Base-by-base conservation (phyloP, 768 basidiomycete genomes). In the Tylopilus sp. region DNA sequence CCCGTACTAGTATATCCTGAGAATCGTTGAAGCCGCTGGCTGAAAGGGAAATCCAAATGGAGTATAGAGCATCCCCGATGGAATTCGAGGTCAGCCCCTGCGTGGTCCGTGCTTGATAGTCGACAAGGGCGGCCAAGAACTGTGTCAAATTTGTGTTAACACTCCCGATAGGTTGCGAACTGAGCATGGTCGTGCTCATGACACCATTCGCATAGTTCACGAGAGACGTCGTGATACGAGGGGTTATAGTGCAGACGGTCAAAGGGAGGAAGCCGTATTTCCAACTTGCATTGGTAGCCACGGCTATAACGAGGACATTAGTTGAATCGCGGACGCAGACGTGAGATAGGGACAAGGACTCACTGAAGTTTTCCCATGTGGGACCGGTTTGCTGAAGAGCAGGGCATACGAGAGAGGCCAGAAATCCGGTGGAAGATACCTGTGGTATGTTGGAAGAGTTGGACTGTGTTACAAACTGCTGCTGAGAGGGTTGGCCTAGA, bases 1-100 rank as follows among this genome's bases (percentile, higher is more conserved):
- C 48, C 10, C 7, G 4, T 18, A 55, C 28, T n/a, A n/a, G n/a
- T n/a, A n/a, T n/a, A n/a, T n/a, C n/a, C n/a, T n/a, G 6, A 61
- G 5, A 6, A 41, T 1, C n/a, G 2, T 26, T 3, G 1, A 9
- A 52, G 20, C 18, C 0, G 17, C 8, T 40, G 11, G 11, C 17
- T 5, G 33, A 36, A 23, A 44, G n/a, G 6, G 53, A 52, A 18
- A 54, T 5, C 18, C 41, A 40, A 5, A 58, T 48, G 0, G 62
- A 44, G 35, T 55, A 56, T 12, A 64, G n/a, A 13, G 56, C 56
- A 38, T 63, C 62, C 2, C 59, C 62, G 8, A 64, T 50, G 0
- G 50, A 5, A 12, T 63, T 63, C 1, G 51, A 33, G 4, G 39
- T 35, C 36, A 61, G 33, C 9, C 59, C 36, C 22, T 64, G 62